These are phyloP conservation scores for Pythium angustatum DNA, from an alignment of 352 stramenopile genomes.

Conservation along the genomic window DNA sequence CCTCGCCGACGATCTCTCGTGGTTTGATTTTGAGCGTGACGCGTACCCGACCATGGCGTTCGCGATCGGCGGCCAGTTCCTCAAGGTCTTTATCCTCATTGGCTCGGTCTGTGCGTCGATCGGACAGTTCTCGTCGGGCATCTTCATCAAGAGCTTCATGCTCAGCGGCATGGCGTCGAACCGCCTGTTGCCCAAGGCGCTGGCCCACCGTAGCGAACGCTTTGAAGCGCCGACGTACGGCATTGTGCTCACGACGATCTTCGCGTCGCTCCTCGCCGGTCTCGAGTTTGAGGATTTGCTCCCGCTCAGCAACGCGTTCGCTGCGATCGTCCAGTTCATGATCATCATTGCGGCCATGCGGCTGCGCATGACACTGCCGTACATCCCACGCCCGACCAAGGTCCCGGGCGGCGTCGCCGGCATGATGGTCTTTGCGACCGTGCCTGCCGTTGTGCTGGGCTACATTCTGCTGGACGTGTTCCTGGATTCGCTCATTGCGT, in stretches of 20 bases:
- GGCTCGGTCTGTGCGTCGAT: slow-evolving; percentile 74
- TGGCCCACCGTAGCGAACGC: slow-evolving; percentile 47
- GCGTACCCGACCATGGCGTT: slow-evolving; percentile 86
- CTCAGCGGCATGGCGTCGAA: slow-evolving; percentile 65
- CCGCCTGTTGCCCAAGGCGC: slow-evolving; percentile 69
- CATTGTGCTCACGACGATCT: slow-evolving; percentile 22
- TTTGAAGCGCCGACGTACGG: slow-evolving; percentile 30
- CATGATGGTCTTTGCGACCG: slow-evolving; percentile 20
- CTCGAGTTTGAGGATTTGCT: slow-evolving; percentile 57
- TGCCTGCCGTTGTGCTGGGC: slow-evolving; percentile 20
- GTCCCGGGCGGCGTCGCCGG: slow-evolving; percentile 29
- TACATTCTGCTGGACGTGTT: slow-evolving; percentile 29
- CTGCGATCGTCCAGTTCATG: slow-evolving; percentile 70
- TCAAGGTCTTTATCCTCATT: slow-evolving; percentile 81
- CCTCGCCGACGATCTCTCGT: slow-evolving; percentile 60
- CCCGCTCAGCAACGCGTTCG: slow-evolving; percentile 82
- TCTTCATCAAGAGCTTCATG: slow-evolving; percentile 87
- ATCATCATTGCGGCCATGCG: slow-evolving; percentile 87
- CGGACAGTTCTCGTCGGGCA: slow-evolving; percentile 85
- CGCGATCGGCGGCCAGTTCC: slow-evolving; percentile 68
- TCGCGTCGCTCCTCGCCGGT: slow-evolving; percentile 17
- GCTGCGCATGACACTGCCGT: slow-evolving; percentile 55
- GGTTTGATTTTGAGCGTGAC: slow-evolving; percentile 85
- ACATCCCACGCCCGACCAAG: slow-evolving; percentile 49
- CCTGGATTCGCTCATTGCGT: slow-evolving; percentile 20